phyloP scores from a whole-genome alignment of 306 rosid genomes.

The Boehmeria nivea region DNA sequence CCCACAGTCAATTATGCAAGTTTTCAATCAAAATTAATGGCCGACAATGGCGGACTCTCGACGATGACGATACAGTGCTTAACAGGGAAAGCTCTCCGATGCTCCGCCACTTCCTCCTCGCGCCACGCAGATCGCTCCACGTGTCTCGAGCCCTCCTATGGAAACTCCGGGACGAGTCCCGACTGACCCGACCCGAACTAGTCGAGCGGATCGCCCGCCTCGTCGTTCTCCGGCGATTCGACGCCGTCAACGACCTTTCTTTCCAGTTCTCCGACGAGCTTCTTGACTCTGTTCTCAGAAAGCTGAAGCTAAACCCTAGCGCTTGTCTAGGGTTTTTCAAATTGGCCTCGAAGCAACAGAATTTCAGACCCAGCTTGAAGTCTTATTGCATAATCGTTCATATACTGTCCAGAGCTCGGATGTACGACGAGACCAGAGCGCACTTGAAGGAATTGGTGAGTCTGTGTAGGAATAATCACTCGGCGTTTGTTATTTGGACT shows the following conservation, averaged over 20 bases:
- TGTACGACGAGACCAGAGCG: conserved; percentile 47
- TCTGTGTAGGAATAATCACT: conserved; percentile 43
- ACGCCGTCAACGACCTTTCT: conserved; percentile 42
- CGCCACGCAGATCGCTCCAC: conserved; percentile 31
- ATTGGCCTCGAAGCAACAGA: conserved; percentile 45
- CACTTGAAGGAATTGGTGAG: conserved; percentile 35
- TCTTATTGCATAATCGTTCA: conserved; percentile 63
- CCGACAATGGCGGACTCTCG: conserved; percentile 1
- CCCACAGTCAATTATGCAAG: no score
- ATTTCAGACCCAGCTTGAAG: conserved; percentile 48
- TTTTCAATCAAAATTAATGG: not conserved
- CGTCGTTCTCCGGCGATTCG: conserved; percentile 52
- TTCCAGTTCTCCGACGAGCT: conserved; percentile 59
- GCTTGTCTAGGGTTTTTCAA: conserved; percentile 58
- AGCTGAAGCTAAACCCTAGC: conserved; percentile 51
- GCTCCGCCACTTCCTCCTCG: conserved; percentile 19
- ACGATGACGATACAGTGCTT: not conserved
- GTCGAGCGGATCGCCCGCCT: conserved; percentile 60
- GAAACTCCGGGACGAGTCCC: conserved; percentile 57
- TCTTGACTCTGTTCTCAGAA: conserved; percentile 60
- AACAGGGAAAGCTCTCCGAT: conserved; percentile 4
- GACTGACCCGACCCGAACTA: conserved; percentile 38
- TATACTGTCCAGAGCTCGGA: conserved; percentile 57
- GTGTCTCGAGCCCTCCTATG: conserved; percentile 42
- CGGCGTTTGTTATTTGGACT: conserved; percentile 31